Percentiles rank a stretch among this genome's conserved stretches.
Evolutionary conservation across 768 basidiomycete genomes (phyloP).

Genomic region (Panaeolus cyanescens): DNA sequence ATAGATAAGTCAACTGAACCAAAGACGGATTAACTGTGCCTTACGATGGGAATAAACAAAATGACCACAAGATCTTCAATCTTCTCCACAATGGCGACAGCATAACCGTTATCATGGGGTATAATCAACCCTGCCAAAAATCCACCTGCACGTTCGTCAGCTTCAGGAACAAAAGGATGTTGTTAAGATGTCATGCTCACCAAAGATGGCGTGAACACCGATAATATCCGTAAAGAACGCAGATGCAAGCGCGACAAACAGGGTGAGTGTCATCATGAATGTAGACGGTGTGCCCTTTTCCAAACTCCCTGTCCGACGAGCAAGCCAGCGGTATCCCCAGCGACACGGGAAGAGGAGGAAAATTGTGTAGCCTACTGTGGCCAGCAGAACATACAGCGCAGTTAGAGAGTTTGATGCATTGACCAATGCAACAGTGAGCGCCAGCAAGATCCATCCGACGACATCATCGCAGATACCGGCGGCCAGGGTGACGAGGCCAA

Average conservation of each 20-base stretch:
- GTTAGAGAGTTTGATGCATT: slow-evolving; percentile 75
- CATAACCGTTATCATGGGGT: slow-evolving; percentile 81
- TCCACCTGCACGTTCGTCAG: slow-evolving; percentile 49
- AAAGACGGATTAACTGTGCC: slow-evolving; percentile 20
- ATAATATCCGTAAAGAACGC: slow-evolving; percentile 95
- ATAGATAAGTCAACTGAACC: background rate
- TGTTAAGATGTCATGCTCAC: slow-evolving; percentile 41
- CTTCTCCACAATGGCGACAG: slow-evolving; percentile 78
- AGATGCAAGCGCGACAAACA: slow-evolving; percentile 72
- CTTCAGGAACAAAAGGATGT: slow-evolving; percentile 15
- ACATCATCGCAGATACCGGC: slow-evolving; percentile 82
- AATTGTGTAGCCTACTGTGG: slow-evolving; percentile 63
- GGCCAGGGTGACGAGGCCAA: slow-evolving; percentile 81
- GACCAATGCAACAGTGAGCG: slow-evolving; percentile 81
- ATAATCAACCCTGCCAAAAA: slow-evolving; percentile 84
- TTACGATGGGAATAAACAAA: slow-evolving; percentile 74
- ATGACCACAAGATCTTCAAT: slow-evolving; percentile 83
- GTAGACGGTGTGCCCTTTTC: slow-evolving; percentile 73
- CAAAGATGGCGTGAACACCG: slow-evolving; percentile 69
- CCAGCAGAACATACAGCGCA: slow-evolving; percentile 79
- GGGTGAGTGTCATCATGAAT: slow-evolving; percentile 75
- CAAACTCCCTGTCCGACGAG: slow-evolving; percentile 66
- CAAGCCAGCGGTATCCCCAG: slow-evolving; percentile 69
- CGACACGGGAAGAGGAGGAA: slow-evolving; percentile 67
- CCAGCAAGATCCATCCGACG: slow-evolving; percentile 82